These are phyloP conservation scores for Komagataella ulmi DNA, from an alignment of 805 yeast genomes.

Conservation along the genomic window DNA sequence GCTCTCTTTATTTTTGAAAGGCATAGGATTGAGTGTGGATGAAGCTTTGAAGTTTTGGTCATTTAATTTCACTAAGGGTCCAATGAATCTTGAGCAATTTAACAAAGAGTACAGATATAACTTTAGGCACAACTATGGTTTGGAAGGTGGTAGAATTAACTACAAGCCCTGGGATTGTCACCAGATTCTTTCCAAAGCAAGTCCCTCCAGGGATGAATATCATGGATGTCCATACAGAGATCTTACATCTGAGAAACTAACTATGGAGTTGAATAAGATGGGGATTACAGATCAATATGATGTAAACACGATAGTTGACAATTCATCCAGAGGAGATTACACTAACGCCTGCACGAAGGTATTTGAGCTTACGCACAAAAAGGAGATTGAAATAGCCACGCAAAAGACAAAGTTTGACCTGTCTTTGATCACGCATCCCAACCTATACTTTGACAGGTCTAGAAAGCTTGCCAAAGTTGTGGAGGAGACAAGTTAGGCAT, in stretches of 20 bases:
- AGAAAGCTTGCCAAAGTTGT: slow-evolving; percentile 34
- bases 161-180: slow-evolving; percentile 82
- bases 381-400: slow-evolving; percentile 19
- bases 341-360: slow-evolving; percentile 86
- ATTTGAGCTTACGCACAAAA: slow-evolving; percentile 57
- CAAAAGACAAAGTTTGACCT: slow-evolving; percentile 28
- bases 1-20: slow-evolving; percentile 72
- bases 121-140: slow-evolving; percentile 80
- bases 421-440: slow-evolving; percentile 71
- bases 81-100: slow-evolving; percentile 57
- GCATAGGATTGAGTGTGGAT: slow-evolving; percentile 76
- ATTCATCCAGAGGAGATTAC: slow-evolving; percentile 55
- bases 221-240: slow-evolving; percentile 95
- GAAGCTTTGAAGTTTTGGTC: slow-evolving; percentile 86
- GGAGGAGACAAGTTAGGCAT: slow-evolving; percentile 1
- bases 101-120: slow-evolving; percentile 83
- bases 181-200: slow-evolving; percentile 58
- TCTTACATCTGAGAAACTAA: slow-evolving; percentile 49
- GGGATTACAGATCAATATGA: slow-evolving; percentile 38
- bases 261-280: slow-evolving; percentile 40
- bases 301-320: slow-evolving; percentile 49
- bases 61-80: slow-evolving; percentile 45
- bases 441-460: slow-evolving; percentile 72
- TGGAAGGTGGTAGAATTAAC: slow-evolving; percentile 80
- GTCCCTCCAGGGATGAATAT: slow-evolving; percentile 51